Evolutionary conservation across 495 filamentous ascomycete species (phyloP).

Genomic region (Xylaria grammica): DNA sequence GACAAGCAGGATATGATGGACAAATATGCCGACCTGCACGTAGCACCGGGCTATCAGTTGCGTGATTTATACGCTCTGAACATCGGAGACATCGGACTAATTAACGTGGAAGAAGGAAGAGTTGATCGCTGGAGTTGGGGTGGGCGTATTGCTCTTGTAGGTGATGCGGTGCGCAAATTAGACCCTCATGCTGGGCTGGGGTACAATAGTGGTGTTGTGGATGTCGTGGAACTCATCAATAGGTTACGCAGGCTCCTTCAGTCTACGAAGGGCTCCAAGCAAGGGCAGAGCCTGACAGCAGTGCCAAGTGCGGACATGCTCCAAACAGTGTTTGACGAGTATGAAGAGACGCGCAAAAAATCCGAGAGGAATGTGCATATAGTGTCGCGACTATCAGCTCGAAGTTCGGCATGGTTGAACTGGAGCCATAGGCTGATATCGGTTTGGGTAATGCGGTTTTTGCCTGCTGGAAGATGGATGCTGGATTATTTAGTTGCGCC

Average conservation of each 20-base stretch:
- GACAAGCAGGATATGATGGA: conserved; percentile 37
- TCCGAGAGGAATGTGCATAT: background rate
- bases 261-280: background rate
- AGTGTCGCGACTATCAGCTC: background rate
- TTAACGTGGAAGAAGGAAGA: conserved; percentile 37
- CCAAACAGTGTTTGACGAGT: background rate
- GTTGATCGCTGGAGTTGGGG: conserved; percentile 42
- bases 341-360: background rate
- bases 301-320: background rate
- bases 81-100: background rate
- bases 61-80: conserved; percentile 32
- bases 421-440: background rate
- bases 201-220: background rate
- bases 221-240: background rate
- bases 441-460: background rate
- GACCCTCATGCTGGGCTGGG: background rate
- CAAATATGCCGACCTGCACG: conserved; percentile 35
- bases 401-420: background rate
- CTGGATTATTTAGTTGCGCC: background rate
- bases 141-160: conserved; percentile 43
- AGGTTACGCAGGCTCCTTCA: background rate
- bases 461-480: background rate
- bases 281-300: too few species aligned
- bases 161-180: conserved; percentile 38
- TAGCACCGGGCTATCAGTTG: conserved; percentile 26